A percentile compares a stretch with the other conserved stretches of the same genome.
Evolutionary conservation across 2,329 filamentous ascomycete species (phyloP).

Genomic region (Botryotinia narcissicola): DNA sequence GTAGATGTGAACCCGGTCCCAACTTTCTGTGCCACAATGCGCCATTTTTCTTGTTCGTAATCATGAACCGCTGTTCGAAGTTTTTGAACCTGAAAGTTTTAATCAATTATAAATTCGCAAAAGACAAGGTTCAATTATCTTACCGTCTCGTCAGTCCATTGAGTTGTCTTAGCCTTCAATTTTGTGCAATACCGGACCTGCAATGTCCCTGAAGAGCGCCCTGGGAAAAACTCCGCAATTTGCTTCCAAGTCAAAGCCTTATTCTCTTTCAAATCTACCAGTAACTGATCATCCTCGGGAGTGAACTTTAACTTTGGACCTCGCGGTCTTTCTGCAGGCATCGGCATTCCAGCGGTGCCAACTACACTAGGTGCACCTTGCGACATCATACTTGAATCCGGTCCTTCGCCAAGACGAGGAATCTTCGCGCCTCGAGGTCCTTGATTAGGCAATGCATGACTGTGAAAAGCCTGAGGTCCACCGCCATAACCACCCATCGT

Average conservation of each 20-base stretch:
- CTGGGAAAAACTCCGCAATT: conserved; percentile 94
- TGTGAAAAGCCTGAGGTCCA: conserved; percentile 54
- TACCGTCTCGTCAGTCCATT: conserved; percentile 94
- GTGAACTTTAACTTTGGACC: conserved; percentile 94
- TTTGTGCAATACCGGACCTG: conserved; percentile 96
- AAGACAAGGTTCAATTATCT: conserved; percentile 39
- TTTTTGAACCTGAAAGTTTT: conserved; percentile 63
- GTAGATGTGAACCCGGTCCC: conserved; percentile 84
- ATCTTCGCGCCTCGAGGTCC: conserved; percentile 63
- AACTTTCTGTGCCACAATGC: conserved; percentile 86
- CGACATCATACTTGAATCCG: conserved; percentile 43
- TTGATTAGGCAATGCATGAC: conserved; percentile 76
- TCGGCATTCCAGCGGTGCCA: conserved; percentile 82
- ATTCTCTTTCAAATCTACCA: conserved; percentile 90
- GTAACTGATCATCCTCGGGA: conserved; percentile 80
- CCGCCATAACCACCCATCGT: conserved; percentile 46
- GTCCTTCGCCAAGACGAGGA: conserved; percentile 56
- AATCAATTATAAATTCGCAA: conserved; percentile 27
- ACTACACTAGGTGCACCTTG: conserved; percentile 78
- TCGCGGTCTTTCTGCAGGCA: conserved; percentile 74
- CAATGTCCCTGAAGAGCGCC: conserved; percentile 82
- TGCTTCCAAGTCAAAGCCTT: conserved; percentile 97
- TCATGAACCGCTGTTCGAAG: conserved; percentile 74
- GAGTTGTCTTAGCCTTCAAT: conserved; percentile 86
- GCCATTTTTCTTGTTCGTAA: conserved; percentile 91